Base-by-base conservation (phyloP, 305 asterid species). In the Fraxinus latifolia region DNA sequence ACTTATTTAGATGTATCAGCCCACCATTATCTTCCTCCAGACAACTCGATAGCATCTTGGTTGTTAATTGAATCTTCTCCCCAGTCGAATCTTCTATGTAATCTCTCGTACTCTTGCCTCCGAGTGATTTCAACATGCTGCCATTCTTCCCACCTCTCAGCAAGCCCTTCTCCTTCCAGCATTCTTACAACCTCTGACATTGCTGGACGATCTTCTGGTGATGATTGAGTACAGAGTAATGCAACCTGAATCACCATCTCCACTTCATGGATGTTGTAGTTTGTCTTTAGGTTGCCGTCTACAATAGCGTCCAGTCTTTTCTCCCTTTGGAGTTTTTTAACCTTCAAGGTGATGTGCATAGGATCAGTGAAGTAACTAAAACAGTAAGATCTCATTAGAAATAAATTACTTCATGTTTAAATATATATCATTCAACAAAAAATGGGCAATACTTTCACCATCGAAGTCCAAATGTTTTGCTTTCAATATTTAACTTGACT, bases 191-290 rank as follows among this genome's bases (percentile, higher is more conserved):
- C 98, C 83, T 89, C 97, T 1, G 98, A 94, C 98, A 94, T 94
- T 33, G 97, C 93, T 2, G 98, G 98, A 2, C 98, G 95, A 27
- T 94, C 98, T 83, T 92, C 97, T 0, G 97, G 97, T 0, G 97
- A 94, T 60, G 89, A 82, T 80, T 94, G 98, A 5, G 98, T 93
- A 80, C 98, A 93, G 0, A 93, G 93, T 21, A 94, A 79, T 3
- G 98, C 98, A 7, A 94, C 97, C 89, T 94, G 95, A 78, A 94
- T 94, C 98, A 94, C 91, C 97, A 93, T 92, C 90, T 94, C 98
- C 37, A 94, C 97, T 83, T 93, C 97, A 0, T 92, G 81, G 74
- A 93, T 91, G 84, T 89, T 87, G 88, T 85, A 92, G 80, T 82
- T 88, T 32, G 50, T 80, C 8, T 79, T 85, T 71, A 94, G 87